Base-by-base conservation (phyloP, 257 asterid species). In the Plectranthus barbatus region DNA sequence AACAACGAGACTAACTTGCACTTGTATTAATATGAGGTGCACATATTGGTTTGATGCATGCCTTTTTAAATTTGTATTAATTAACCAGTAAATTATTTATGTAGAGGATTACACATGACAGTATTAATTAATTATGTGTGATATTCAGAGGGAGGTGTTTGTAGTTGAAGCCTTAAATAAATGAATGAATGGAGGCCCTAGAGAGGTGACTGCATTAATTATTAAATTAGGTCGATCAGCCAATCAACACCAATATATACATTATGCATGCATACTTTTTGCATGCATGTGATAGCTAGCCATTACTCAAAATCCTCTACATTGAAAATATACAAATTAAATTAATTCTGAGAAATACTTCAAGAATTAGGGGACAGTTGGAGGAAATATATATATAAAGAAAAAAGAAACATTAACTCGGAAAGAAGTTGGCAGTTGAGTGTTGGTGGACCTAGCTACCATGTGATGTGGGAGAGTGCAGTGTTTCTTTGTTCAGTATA, bases 371-470 rank as follows among this genome's bases (percentile, higher is more conserved):
- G 41, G 60, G 72, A 64, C 66, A 65, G 79, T 62, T 77, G 74
- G 47, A 46, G 44, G 23, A 47, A 59, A 36, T n/a, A n/a, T n/a
- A 63, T 62, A 75, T 51, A 52, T 13, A 23, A 12, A 52, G 1
- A 24, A 13, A 2, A 8, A 41, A 24, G 44, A 60, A 24, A 13
- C 77, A 77, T 74, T 81, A 58, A 73, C 58, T 61, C 64, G 31
- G 34, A 20, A 44, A 39, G 34, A 72, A 61, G 76, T 15, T 31
- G 70, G 53, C 73, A 71, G 87, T 67, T 81, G 87, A 47, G 72
- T 68, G 48, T 4, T 5, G 47, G 56, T 42, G 74, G 83, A 44
- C 84, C 82, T 70, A n/a, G n/a, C n/a, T n/a, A 81, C 80, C 77
- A 72, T 66, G 78, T 72, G 73, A 6, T 49, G 41, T 3, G 10